A percentile compares a stretch with the other conserved stretches of the same genome.
Conservation (phyloP, 1,139 yeast species). For the Kurtzmaniella quercitrusa region DNA sequence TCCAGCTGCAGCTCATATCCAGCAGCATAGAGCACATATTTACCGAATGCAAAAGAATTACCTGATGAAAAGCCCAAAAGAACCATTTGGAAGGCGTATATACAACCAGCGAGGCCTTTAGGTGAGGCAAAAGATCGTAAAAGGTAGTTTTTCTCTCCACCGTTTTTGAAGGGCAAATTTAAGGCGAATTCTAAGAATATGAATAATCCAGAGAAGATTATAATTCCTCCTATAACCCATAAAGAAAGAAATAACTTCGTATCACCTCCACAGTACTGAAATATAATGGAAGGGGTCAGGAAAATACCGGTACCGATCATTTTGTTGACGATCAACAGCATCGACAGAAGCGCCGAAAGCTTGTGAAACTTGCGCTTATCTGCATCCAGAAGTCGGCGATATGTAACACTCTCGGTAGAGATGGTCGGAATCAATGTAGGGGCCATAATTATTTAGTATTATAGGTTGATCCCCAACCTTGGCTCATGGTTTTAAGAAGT, state of each 20-base stretch:
- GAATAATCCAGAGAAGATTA: slow-evolving; percentile 44
- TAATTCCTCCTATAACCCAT: slow-evolving; percentile 44
- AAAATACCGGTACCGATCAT: slow-evolving; percentile 53
- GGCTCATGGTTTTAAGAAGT: background rate
- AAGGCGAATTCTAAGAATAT: slow-evolving; percentile 46
- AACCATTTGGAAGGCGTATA: slow-evolving; percentile 46
- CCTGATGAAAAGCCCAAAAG: slow-evolving; percentile 49
- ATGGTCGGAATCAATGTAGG: slow-evolving; percentile 7
- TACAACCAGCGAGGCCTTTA: slow-evolving; percentile 36
- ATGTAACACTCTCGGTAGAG: slow-evolving; percentile 6
- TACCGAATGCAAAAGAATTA: slow-evolving; percentile 49
- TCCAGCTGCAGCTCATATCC: slow-evolving; percentile 17
- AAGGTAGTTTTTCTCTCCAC: slow-evolving; percentile 51
- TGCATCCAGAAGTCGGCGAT: slow-evolving; percentile 2
- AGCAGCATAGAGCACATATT: slow-evolving; percentile 40
- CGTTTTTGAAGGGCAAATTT: slow-evolving; percentile 43
- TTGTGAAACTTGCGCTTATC: slow-evolving; percentile 5
- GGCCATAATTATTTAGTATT: background rate
- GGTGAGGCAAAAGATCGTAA: slow-evolving; percentile 37
- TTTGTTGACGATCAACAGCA: slow-evolving; percentile 43
- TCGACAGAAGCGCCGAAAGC: slow-evolving; percentile 19
- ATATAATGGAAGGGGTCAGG: slow-evolving; percentile 46
- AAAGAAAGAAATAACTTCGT: slow-evolving; percentile 35
- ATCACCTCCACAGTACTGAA: slow-evolving; percentile 41
- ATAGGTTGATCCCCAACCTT: background rate